Conservation (phyloP, 148 eudicot genomes). For the Cornus suecica region DNA sequence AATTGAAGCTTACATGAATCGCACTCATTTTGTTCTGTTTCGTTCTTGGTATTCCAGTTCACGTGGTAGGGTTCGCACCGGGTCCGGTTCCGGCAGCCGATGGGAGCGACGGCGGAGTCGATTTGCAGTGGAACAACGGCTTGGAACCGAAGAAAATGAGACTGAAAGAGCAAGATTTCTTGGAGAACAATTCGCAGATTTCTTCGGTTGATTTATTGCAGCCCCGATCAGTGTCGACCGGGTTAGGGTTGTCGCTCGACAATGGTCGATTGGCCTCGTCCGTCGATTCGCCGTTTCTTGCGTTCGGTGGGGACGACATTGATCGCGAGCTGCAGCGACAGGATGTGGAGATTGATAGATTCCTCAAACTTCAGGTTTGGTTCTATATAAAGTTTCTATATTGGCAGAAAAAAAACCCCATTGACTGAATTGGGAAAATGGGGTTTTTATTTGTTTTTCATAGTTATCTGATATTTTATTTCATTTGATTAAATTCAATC, state of each 20-base stretch:
- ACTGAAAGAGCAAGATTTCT: slow-evolving; percentile 53
- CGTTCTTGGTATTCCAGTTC: slow-evolving; percentile 33
- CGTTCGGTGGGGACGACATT: slow-evolving; percentile 45
- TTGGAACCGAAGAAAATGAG: slow-evolving; percentile 35
- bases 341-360: slow-evolving; percentile 61
- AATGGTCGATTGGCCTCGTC: slow-evolving; percentile 46
- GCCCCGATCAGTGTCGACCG: slow-evolving; percentile 56
- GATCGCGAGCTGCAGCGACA: slow-evolving; percentile 54
- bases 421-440: background rate
- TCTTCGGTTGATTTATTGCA: slow-evolving; percentile 57
- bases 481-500: too few species aligned
- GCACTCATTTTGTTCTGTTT: background rate
- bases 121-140: slow-evolving; percentile 45
- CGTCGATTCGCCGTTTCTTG: slow-evolving; percentile 42
- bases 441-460: background rate
- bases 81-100: slow-evolving; percentile 29
- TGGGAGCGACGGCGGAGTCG: slow-evolving; percentile 32
- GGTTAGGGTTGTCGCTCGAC: slow-evolving; percentile 55
- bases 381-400: background rate
- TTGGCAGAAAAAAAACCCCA: too few species aligned
- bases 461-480: background rate
- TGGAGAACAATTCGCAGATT: slow-evolving; percentile 56
- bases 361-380: slow-evolving; percentile 55
- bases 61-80: slow-evolving; percentile 60
- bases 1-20: background rate